phyloP scores from a whole-genome alignment of 305 asterid genomes.

The Rubia balearica region DNA sequence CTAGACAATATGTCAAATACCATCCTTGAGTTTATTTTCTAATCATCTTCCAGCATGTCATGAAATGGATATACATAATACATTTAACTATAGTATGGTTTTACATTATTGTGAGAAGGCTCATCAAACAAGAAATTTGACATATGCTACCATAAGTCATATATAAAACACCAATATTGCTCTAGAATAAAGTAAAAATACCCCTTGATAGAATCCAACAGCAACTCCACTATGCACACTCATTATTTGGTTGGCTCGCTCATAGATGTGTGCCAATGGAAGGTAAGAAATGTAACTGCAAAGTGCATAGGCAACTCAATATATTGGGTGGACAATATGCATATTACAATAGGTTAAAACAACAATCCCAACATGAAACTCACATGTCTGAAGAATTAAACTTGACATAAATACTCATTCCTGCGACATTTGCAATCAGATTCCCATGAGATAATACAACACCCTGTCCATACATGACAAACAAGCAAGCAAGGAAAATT shows the following conservation, averaged over 20 bases:
- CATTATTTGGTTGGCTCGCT: constrained; percentile 78
- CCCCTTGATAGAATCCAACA: constrained; percentile 98
- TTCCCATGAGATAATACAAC: constrained; percentile 80
- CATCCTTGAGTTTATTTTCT: neutral
- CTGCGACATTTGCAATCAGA: constrained; percentile 77
- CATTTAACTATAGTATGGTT: neutral
- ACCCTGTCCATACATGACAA: constrained; percentile 47
- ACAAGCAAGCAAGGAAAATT: constrained; percentile 6
- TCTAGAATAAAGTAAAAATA: constrained; percentile 22
- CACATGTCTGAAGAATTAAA: constrained; percentile 76
- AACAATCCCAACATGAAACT: constrained; percentile 28
- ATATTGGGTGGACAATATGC: neutral
- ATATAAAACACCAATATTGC: neutral
- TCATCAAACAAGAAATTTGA: neutral
- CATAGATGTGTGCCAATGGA: constrained; percentile 98
- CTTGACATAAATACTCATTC: constrained; percentile 41
- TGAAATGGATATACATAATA: neutral
- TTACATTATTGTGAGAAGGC: neutral
- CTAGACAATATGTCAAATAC: neutral
- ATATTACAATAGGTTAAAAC: constrained; percentile 3
- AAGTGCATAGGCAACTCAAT: constrained; percentile 15
- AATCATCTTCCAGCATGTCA: neutral
- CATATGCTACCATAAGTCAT: neutral
- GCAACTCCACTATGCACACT: constrained; percentile 61
- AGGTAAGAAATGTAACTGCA: constrained; percentile 91